Percentiles rank a stretch among this genome's conserved stretches.
phyloP scores from a whole-genome alignment of 192 early-diverging fungal genomes.

The Backusella australiensis region DNA sequence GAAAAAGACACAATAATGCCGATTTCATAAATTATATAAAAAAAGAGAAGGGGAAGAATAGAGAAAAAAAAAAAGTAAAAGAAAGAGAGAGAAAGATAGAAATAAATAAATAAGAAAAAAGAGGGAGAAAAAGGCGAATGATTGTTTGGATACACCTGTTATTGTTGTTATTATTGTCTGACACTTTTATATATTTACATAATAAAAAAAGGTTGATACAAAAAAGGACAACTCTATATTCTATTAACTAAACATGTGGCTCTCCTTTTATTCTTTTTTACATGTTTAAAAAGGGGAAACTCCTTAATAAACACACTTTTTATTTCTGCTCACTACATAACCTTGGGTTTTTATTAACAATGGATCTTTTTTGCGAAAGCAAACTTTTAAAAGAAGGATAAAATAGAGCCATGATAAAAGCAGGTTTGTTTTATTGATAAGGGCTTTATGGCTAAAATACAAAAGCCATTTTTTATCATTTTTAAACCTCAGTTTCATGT shows the following conservation, averaged over 20 bases:
- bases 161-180: background rate
- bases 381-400: background rate
- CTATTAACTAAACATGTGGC: background rate
- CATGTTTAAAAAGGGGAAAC: background rate
- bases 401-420: background rate
- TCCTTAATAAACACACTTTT: background rate
- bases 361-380: background rate
- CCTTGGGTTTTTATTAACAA: background rate
- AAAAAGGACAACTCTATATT: background rate
- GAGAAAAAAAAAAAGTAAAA: background rate
- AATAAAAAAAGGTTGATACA: constrained; percentile 5
- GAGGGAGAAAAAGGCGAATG: background rate
- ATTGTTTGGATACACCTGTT: background rate
- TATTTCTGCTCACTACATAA: background rate
- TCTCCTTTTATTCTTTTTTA: background rate
- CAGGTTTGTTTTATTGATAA: background rate
- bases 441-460: background rate
- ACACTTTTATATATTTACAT: background rate
- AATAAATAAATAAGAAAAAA: background rate
- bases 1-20: background rate
- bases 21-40: constrained; percentile 3
- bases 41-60: background rate
- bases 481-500: constrained; percentile 2
- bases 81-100: background rate
- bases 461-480: background rate